Evolutionary conservation across 2,329 filamentous ascomycete genomes (phyloP).

Genomic region (Trichoderma semiorbis): DNA sequence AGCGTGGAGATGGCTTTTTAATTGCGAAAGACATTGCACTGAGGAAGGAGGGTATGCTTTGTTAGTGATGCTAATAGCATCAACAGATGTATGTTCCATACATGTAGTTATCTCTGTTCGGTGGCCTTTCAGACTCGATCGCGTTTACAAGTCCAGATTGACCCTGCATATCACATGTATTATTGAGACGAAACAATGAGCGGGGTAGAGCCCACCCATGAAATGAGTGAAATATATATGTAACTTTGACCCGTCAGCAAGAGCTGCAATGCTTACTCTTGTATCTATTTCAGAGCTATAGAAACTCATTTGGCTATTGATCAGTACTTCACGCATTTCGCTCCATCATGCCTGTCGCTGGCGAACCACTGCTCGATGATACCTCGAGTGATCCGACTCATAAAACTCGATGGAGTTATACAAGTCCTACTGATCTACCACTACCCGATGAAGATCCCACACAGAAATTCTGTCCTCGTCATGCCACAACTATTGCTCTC

Average conservation of each 20-base stretch:
- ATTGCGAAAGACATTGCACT: background rate
- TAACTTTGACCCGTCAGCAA: background rate
- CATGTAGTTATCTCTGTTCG: background rate
- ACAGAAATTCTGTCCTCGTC: conserved; percentile 8
- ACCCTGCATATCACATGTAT: background rate
- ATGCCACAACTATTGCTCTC: background rate
- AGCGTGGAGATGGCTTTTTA: conserved; percentile 40
- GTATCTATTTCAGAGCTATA: background rate
- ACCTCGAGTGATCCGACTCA: background rate
- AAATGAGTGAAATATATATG: background rate
- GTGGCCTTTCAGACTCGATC: background rate
- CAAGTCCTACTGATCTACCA: background rate
- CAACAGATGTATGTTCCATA: background rate
- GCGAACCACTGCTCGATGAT: background rate
- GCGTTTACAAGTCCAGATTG: background rate
- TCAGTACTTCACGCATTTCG: background rate
- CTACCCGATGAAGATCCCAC: background rate
- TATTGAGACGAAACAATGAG: background rate
- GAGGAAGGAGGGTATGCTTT: background rate
- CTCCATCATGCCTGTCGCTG: background rate
- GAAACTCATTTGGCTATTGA: background rate
- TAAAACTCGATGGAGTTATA: conserved; percentile 2
- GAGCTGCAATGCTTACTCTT: background rate
- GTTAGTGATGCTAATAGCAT: background rate
- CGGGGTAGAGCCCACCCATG: background rate